A percentile compares a stretch with the other conserved stretches of the same genome.
These are phyloP conservation scores for Kentomonas sorsogonicus DNA, from an alignment of 208 protist genomes.

Conservation along the genomic window DNA sequence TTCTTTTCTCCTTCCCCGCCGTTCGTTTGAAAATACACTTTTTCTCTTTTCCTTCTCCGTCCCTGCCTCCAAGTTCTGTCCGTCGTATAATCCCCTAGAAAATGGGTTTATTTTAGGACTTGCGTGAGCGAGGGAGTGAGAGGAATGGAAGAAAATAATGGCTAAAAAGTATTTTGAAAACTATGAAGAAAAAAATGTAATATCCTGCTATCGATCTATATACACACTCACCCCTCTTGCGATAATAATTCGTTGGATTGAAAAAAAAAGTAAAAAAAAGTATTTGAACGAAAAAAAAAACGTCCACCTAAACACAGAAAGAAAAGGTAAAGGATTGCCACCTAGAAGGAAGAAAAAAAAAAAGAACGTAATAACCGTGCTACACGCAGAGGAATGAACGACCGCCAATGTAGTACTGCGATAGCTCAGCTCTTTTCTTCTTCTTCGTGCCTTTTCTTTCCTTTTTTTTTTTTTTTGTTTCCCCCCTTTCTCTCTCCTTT, in stretches of 20 bases:
- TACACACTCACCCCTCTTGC: background rate
- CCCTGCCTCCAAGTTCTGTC: too few relatives aligned
- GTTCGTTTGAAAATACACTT: too few relatives aligned
- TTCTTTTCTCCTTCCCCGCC: too few relatives aligned
- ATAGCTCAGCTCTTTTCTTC: constrained; percentile 5
- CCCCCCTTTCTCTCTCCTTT: background rate
- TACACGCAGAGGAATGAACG: too few relatives aligned
- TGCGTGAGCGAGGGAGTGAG: too few relatives aligned
- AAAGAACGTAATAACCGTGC: background rate
- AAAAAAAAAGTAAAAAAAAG: constrained; percentile 6
- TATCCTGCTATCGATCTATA: constrained; percentile 5
- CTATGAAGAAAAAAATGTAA: background rate
- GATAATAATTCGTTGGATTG: constrained; percentile 14
- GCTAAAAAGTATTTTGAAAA: constrained; percentile 1
- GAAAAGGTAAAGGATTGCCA: background rate
- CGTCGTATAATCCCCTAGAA: too few relatives aligned
- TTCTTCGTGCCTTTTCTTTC: constrained; percentile 2
- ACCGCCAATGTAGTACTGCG: too few relatives aligned
- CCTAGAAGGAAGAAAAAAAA: background rate
- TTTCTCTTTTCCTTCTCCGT: too few relatives aligned
- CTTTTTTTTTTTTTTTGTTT: constrained; percentile 6
- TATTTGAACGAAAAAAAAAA: constrained; percentile 7
- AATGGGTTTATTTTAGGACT: too few relatives aligned
- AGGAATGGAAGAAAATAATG: too few relatives aligned
- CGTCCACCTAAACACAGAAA: too few relatives aligned